Conservation (phyloP, 345 rosid species). For the Aquilaria sinensis region DNA sequence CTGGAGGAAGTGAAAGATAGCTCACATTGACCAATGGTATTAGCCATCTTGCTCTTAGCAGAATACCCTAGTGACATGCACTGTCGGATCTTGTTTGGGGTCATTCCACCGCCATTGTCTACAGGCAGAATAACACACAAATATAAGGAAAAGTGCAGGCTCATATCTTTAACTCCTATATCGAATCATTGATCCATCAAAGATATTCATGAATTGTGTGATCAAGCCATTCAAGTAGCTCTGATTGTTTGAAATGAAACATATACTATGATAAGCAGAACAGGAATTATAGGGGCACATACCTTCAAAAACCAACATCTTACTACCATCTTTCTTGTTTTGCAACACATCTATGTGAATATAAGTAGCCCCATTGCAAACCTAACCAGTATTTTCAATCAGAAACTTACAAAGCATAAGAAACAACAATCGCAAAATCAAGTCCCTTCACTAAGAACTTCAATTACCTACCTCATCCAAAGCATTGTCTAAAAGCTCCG, state of each 20-base stretch:
- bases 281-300: constrained; percentile 1
- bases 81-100: constrained; percentile 54
- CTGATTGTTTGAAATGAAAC: too few species aligned
- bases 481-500: constrained; percentile 81
- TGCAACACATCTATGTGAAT: constrained; percentile 42
- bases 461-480: constrained; percentile 61
- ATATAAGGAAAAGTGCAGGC: not conserved
- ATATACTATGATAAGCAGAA: not conserved
- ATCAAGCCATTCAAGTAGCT: too few species aligned
- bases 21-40: constrained; percentile 79
- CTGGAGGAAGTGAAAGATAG: not conserved
- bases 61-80: constrained; percentile 89
- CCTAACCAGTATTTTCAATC: constrained; percentile 18
- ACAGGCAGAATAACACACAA: constrained; percentile 7
- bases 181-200: constrained; percentile 4
- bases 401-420: not conserved
- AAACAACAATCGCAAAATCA: not conserved
- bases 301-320: constrained; percentile 48
- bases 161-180: constrained; percentile 16
- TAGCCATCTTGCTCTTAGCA: constrained; percentile 61
- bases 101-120: constrained; percentile 90
- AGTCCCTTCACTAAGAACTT: not conserved
- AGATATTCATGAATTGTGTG: too few species aligned
- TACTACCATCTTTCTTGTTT: constrained; percentile 29
- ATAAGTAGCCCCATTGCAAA: constrained; percentile 46